A percentile compares a stretch with the other conserved stretches of the same genome.
phyloP scores from a whole-genome alignment of 805 yeast genomes.

The Schizosaccharomyces lindneri region DNA sequence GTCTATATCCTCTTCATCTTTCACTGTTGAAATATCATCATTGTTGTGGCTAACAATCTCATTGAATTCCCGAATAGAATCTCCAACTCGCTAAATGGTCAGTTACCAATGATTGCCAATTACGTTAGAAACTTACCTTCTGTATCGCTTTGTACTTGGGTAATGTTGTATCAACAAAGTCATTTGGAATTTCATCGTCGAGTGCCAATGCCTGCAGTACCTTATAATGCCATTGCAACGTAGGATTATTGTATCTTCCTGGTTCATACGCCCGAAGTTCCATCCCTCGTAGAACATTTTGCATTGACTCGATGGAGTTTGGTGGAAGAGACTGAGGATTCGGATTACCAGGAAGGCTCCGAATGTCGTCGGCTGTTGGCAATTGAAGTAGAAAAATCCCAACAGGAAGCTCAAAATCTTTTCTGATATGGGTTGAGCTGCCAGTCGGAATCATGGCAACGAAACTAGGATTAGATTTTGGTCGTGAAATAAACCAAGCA shows the following conservation, averaged over 20 bases:
- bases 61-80: background rate
- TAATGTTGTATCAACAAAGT: constrained; percentile 7
- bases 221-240: constrained; percentile 39
- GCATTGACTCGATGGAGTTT: constrained; percentile 11
- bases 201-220: constrained; percentile 39
- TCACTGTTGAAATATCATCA: background rate
- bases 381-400: constrained; percentile 47
- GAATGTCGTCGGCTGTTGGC: constrained; percentile 55
- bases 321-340: constrained; percentile 8
- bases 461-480: constrained; percentile 28
- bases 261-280: constrained; percentile 31
- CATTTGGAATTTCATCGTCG: constrained; percentile 24
- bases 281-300: constrained; percentile 18
- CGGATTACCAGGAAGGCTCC: constrained; percentile 20
- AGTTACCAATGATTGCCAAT: background rate
- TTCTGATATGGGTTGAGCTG: background rate
- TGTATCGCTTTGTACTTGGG: constrained; percentile 10
- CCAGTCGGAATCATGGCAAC: constrained; percentile 30
- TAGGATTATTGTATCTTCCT: constrained; percentile 34
- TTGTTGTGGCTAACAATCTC: background rate
- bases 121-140: background rate
- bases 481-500: constrained; percentile 43
- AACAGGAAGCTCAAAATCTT: constrained; percentile 21
- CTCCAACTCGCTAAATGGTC: background rate
- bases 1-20: background rate